Evolutionary conservation across 2,329 filamentous ascomycete genomes (phyloP).

Genomic region (Herpotrichia juniperi): DNA sequence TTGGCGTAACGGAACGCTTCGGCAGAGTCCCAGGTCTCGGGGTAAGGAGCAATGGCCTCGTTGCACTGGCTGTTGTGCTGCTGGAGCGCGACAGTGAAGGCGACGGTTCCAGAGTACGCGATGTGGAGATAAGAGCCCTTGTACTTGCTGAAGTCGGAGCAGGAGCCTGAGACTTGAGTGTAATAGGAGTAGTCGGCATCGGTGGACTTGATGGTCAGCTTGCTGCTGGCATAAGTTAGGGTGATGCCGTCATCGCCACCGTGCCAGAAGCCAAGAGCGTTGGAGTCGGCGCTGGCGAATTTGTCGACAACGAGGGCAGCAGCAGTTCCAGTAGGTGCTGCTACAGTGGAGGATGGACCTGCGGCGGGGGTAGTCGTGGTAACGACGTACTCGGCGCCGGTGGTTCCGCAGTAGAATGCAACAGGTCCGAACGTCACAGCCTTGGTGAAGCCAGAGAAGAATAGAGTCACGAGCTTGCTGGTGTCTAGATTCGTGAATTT

Average conservation of each 20-base stretch:
- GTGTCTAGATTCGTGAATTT: slow-evolving; percentile 59
- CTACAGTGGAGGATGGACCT: slow-evolving; percentile 55
- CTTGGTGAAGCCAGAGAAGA: slow-evolving; percentile 56
- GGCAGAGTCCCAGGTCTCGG: slow-evolving; percentile 71
- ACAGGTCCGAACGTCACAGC: slow-evolving; percentile 62
- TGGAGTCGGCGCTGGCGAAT: slow-evolving; percentile 60
- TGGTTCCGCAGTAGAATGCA: slow-evolving; percentile 63
- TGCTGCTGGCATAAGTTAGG: slow-evolving; percentile 57
- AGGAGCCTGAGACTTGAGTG: slow-evolving; percentile 62
- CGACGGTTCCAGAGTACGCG: slow-evolving; percentile 65
- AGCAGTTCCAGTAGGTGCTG: slow-evolving; percentile 57
- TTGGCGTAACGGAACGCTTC: slow-evolving; percentile 67
- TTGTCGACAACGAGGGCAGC: slow-evolving; percentile 65
- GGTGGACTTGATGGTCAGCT: slow-evolving; percentile 62
- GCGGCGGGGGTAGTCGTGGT: slow-evolving; percentile 49
- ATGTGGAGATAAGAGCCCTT: slow-evolving; percentile 68
- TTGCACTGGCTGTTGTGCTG: slow-evolving; percentile 70
- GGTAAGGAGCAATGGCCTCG: slow-evolving; percentile 62
- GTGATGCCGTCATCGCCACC: slow-evolving; percentile 67
- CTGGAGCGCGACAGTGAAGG: slow-evolving; percentile 69
- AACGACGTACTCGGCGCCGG: slow-evolving; percentile 57
- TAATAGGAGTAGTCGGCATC: slow-evolving; percentile 68
- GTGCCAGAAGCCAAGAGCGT: slow-evolving; percentile 69
- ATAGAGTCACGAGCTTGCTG: slow-evolving; percentile 59
- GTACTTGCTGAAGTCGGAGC: slow-evolving; percentile 62